Percentiles rank a stretch among this genome's conserved stretches.
These are phyloP conservation scores for Calonectria hawksworthii DNA, from an alignment of 2,329 filamentous ascomycete species.

Conservation along the genomic window DNA sequence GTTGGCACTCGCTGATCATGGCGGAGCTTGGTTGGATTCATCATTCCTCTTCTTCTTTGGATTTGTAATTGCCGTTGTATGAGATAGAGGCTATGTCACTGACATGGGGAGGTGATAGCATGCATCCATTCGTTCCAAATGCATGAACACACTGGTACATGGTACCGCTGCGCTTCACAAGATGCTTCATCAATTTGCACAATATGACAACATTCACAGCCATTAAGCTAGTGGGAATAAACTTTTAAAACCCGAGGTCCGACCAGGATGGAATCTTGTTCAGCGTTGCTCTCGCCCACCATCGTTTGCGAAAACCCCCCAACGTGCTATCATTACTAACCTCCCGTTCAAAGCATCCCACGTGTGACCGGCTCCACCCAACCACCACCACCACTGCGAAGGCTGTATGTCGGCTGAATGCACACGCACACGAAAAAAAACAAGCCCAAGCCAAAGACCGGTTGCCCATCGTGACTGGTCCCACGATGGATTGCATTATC, in stretches of 20 bases:
- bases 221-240: neutral
- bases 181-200: neutral
- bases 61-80: neutral
- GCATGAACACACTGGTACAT: neutral
- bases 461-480: neutral
- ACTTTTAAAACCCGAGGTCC: neutral
- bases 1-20: neutral
- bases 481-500: neutral
- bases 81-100: neutral
- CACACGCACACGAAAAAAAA: neutral
- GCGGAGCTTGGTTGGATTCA: neutral
- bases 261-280: neutral
- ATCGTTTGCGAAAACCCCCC: constrained; percentile 4
- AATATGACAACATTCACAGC: neutral
- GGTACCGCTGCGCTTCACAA: neutral
- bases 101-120: neutral
- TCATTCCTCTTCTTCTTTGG: neutral
- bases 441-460: neutral
- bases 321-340: constrained; percentile 12
- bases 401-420: constrained; percentile 17
- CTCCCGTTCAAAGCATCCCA: constrained; percentile 19
- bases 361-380: constrained; percentile 9
- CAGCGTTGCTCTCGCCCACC: constrained; percentile 7
- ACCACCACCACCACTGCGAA: neutral
- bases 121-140: neutral